phyloP scores from a whole-genome alignment of 2,329 filamentous ascomycete species.

The Aschersonia sp. region DNA sequence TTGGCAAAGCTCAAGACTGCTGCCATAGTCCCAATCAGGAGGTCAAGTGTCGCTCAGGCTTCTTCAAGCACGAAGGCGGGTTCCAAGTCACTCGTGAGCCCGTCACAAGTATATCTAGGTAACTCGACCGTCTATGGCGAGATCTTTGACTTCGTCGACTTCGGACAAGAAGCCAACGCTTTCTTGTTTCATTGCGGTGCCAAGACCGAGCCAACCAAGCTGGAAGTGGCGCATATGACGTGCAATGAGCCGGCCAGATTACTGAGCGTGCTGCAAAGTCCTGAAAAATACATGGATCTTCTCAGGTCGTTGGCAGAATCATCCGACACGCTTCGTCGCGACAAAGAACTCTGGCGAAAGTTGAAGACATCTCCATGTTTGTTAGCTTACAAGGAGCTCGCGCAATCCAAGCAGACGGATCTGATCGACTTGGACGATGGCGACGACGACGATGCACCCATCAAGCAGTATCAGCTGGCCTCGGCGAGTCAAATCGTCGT shows the following conservation, averaged over 20 bases:
- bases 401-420: constrained; percentile 27
- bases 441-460: constrained; percentile 43
- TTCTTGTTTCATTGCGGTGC: constrained; percentile 84
- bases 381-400: constrained; percentile 67
- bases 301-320: constrained; percentile 70
- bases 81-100: constrained; percentile 34
- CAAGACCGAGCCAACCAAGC: constrained; percentile 77
- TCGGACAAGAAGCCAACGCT: constrained; percentile 72
- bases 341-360: constrained; percentile 62
- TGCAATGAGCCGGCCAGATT: constrained; percentile 72
- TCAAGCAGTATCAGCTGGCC: constrained; percentile 69
- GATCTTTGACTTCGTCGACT: constrained; percentile 96
- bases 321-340: constrained; percentile 52
- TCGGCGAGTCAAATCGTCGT: constrained; percentile 60
- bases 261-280: constrained; percentile 62
- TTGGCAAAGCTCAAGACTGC: constrained; percentile 47
- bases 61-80: constrained; percentile 16
- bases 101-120: constrained; percentile 70
- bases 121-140: constrained; percentile 57
- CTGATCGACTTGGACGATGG: constrained; percentile 28
- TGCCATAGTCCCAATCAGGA: constrained; percentile 55
- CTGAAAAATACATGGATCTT: constrained; percentile 77
- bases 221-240: constrained; percentile 73
- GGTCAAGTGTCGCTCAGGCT: constrained; percentile 13
- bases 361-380: constrained; percentile 68